Evolutionary conservation across 805 yeast species (phyloP), one percentile per base, ranked within the genome.

Genomic region (Wickerhamomyces chaumierensis): DNA sequence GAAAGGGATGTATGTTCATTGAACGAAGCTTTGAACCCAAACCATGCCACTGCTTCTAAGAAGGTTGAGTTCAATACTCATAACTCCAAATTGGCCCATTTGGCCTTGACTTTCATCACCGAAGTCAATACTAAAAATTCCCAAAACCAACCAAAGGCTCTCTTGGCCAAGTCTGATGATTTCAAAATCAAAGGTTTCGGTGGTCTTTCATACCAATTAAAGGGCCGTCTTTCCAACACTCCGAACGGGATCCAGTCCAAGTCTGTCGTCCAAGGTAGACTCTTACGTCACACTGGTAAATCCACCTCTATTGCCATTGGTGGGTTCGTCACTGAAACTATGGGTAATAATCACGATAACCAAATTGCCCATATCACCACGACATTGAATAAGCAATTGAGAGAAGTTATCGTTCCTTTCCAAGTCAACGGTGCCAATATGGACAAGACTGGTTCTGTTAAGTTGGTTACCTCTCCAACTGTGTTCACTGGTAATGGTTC

Each of bases 201-300:
- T 21, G 95, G 95, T 6, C 66, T 84, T 42, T 71, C 84, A 2
- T 85, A 83, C 50, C 66, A 65, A 31, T 69, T 81, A 43, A 70
- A 68, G 41, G 94, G 94, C 6, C 71, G 85, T 55, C 61, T 85
- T 31, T 54, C 63, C 41, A 81, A 75, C 55, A 66, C 81, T 4
- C 92, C 94, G 18, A 74, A 78, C 49, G 94, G 95, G 36, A 59
- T 75, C 18, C 62, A 69, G 35, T 57, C 61, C 12, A 71, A 69
- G 20, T 62, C 62, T 38, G 65, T 79, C 33, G 75, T 73, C 16
- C 83, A 87, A 14, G 94, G 90, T 42, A 75, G 95, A 65, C 60
- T 74, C 35, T 73, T 34, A 64, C 64, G 39, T 58, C 67, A 33
- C 59, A 63, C 44, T 65, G 56, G n/a, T 53, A 20, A 55, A 28